Evolutionary conservation across 768 basidiomycete species (phyloP), one percentile per base, ranked within the genome.

Genomic region (Rossbeevera mucosa): DNA sequence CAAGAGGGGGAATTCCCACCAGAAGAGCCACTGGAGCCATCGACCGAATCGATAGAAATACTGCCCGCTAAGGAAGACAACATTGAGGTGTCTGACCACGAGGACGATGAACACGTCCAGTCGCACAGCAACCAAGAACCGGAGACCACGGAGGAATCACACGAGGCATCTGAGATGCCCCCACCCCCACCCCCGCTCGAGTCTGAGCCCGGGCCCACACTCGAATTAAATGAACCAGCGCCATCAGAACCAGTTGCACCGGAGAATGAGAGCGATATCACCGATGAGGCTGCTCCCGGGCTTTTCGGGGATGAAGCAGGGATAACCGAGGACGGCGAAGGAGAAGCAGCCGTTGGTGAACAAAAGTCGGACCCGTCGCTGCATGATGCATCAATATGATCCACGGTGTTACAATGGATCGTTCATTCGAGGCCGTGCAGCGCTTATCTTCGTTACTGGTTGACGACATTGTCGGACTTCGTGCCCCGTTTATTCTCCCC

Each of bases 231-330:
- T 38, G 68, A 66, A 24, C 68, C 66, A 41, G 62, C 62, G 12
- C 62, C 67, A 24, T 66, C 68, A 38, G 67, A 68, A 33, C 66
- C 68, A 9, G 57, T 68, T 36, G 66, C 64, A 0, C 67, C 67
- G 50, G 67, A 68, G 54, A 69, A 58, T 49, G 65, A 67, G 51
- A 64, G 69, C 57, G 67, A 70, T 63, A 70, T 68, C 59, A 64
- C 67, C 55, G 69, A 70, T 38, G 66, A 70, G 49, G 62, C 47
- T 41, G 58, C 48, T 41, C 54, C 43, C 50, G 61, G 31, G 40
- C 40, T 28, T 48, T 64, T 50, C 46, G 56, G 50, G 29, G 47
- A 69, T 59, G 60, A 66, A 52, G 43, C 48, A 44, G 36, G n/a
- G 18, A 38, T 18, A 38, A 51, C 7, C 41, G 50, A 29, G 40